Conservation (phyloP, 441 rosid genomes). For the Oxalis stricta region DNA sequence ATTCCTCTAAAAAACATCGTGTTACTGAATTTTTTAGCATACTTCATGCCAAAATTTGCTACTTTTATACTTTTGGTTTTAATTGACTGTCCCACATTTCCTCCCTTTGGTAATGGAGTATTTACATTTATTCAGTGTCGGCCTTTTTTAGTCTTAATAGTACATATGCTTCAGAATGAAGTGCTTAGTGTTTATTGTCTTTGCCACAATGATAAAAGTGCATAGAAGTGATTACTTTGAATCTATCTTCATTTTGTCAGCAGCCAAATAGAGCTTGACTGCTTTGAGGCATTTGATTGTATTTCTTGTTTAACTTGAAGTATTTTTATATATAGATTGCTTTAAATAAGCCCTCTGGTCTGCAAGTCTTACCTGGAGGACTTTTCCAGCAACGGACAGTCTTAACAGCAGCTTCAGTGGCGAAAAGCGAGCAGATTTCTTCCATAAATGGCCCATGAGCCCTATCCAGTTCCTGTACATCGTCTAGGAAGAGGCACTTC, state of each 20-base stretch:
- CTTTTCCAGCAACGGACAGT: conserved; percentile 85
- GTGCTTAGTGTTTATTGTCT: too few species aligned
- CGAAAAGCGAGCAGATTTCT: conserved; percentile 21
- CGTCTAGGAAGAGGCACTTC: conserved; percentile 86
- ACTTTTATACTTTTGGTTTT: neutral
- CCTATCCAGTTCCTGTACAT: conserved; percentile 80
- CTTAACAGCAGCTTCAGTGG: conserved; percentile 74
- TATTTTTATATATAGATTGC: conserved; percentile 39
- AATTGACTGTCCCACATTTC: too few species aligned
- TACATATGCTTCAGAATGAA: too few species aligned
- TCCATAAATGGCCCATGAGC: conserved; percentile 16
- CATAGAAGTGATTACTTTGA: too few species aligned
- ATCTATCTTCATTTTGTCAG: neutral
- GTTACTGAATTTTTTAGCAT: too few species aligned
- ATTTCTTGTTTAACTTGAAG: conserved; percentile 2
- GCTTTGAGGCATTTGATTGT: conserved; percentile 2
- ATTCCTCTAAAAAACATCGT: neutral
- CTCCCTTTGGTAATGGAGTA: too few species aligned
- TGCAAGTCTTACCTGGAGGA: conserved; percentile 92
- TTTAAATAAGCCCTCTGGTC: conserved; percentile 80
- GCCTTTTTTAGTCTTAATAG: too few species aligned
- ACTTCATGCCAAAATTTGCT: too few species aligned
- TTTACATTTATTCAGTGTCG: too few species aligned
- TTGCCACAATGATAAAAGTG: too few species aligned
- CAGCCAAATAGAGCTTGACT: too few species aligned